Evolutionary conservation across 2,329 filamentous ascomycete genomes (phyloP), one percentile per base, ranked within the genome.

Genomic region (Colletotrichum theobromicola): DNA sequence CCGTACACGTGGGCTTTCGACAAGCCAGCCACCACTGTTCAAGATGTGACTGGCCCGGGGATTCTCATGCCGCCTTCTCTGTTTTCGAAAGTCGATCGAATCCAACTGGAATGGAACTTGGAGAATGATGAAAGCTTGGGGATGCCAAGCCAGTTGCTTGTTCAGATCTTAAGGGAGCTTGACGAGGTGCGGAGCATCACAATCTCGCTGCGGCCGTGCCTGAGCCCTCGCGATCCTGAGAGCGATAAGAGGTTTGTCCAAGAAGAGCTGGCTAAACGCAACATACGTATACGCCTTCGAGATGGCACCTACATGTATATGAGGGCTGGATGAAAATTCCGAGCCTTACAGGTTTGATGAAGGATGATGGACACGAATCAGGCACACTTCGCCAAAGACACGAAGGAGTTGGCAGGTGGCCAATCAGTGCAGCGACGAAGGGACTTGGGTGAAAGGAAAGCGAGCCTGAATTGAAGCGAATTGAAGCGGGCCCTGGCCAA

Each of bases 341-440:
- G 4, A 4, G 30, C 30, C 9, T 5, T 46, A 21, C 1, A 50
- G 24, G 6, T 21, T 46, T 50, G 13, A 50, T 7, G n/a, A 13
- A 50, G n/a, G 2, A 21, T 13, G 7, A 21, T 2, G 13, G 10
- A 21, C 42, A 50, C n/a, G 42, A n/a, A 50, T 21, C 42, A 21
- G 24, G 24, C 4, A 21, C 4, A 12, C 3, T 50, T 50, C n/a
- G 30, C 10, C n/a, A n/a, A 8, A 32, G 10, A 2, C 10, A 9
- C 7, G 30, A 13, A 50, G 10, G 42, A 4, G n/a, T 50, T 50
- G 4, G n/a, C 24, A n/a, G 10, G 24, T 50, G 5, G 6, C 42
- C 6, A 50, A 7, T 50, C 24, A 1, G 3, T 21, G 1, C 3
- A 3, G 13, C n/a, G n/a, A 21, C n/a, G n/a, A n/a, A n/a, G n/a